Conservation (phyloP, 257 asterid species). For the Solanum sejunctum region DNA sequence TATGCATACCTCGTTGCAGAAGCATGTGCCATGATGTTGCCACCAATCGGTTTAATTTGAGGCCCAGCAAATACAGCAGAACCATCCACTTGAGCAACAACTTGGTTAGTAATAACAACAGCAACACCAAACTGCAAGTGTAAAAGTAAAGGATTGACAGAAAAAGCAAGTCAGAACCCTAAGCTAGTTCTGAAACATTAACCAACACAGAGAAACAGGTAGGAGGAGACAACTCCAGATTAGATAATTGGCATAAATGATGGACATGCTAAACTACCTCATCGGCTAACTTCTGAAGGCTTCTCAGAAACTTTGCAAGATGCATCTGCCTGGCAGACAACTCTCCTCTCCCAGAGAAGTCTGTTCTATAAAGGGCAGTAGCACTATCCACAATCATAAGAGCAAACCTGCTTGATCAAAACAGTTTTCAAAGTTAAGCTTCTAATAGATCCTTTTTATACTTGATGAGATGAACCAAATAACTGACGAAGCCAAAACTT, state of each 20-base stretch:
- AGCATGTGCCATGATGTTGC: slow-evolving; percentile 97
- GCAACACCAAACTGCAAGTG: slow-evolving; percentile 75
- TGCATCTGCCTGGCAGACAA: slow-evolving; percentile 97
- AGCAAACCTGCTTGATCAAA: slow-evolving; percentile 57
- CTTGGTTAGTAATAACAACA: slow-evolving; percentile 95
- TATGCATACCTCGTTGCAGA: slow-evolving; percentile 64
- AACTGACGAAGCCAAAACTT: neutral
- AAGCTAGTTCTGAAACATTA: neutral
- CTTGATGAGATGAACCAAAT: neutral
- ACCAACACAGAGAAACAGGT: neutral
- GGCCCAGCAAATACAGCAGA: slow-evolving; percentile 88
- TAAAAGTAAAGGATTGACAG: neutral
- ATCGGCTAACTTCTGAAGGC: slow-evolving; percentile 96
- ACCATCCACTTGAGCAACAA: slow-evolving; percentile 97
- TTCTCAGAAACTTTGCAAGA: slow-evolving; percentile 90
- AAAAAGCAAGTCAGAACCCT: neutral
- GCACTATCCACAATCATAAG: slow-evolving; percentile 96
- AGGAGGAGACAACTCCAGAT: neutral
- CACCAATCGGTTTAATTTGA: slow-evolving; percentile 88
- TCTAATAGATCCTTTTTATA: neutral
- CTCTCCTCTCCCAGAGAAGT: slow-evolving; percentile 93
- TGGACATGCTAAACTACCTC: slow-evolving; percentile 33
- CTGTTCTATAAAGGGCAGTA: slow-evolving; percentile 93
- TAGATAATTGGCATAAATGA: neutral
- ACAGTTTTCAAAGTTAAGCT: neutral